phyloP scores from a whole-genome alignment of 1,284 basidiomycete genomes.

The Puccinia novopanici region DNA sequence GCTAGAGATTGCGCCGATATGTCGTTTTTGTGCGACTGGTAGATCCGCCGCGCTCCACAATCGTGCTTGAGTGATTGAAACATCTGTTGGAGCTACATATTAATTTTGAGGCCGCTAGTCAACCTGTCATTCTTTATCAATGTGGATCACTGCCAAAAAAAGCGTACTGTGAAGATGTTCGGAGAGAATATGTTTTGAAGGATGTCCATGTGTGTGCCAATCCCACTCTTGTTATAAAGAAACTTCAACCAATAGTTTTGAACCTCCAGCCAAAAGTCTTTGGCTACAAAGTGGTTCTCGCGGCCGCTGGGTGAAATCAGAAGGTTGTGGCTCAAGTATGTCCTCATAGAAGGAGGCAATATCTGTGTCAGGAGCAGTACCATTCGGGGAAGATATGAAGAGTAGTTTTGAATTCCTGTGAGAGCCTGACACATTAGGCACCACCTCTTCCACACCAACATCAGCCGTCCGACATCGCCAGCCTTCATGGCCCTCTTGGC shows the following conservation, averaged over 20 bases:
- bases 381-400: neutral
- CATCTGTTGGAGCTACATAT: neutral
- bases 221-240: conserved; percentile 19
- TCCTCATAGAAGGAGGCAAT: neutral
- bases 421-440: too few relatives aligned
- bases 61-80: conserved; percentile 3
- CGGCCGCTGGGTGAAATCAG: neutral
- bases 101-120: too few relatives aligned
- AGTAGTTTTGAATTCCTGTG: too few relatives aligned
- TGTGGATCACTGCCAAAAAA: neutral
- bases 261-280: too few relatives aligned
- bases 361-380: neutral
- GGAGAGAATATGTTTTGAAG: neutral
- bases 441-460: too few relatives aligned
- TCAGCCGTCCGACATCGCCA: too few relatives aligned
- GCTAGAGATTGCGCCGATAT: neutral
- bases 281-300: neutral
- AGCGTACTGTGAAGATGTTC: neutral
- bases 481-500: conserved; percentile 11
- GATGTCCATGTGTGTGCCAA: neutral
- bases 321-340: neutral
- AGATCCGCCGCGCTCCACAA: too few relatives aligned
- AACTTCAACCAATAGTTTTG: too few relatives aligned
- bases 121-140: neutral
- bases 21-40: neutral